These are phyloP conservation scores for Dunaliella primolecta DNA, from an alignment of 139 green algal genomes.

Conservation along the genomic window DNA sequence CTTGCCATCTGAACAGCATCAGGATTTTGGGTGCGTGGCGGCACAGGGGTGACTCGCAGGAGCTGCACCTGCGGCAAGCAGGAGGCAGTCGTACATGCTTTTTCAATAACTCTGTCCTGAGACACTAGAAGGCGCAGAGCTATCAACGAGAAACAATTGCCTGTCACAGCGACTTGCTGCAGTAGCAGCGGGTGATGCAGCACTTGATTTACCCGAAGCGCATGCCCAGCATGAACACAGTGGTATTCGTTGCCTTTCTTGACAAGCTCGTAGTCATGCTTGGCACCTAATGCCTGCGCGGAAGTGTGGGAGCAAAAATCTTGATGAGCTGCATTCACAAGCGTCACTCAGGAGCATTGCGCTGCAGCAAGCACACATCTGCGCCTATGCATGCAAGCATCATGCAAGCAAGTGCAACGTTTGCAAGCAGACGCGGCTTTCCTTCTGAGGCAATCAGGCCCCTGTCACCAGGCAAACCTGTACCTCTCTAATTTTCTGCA, in stretches of 20 bases:
- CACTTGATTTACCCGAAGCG: constrained; percentile 2
- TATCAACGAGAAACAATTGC: too few species aligned
- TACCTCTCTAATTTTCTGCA: too few species aligned
- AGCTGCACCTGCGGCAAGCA: neutral
- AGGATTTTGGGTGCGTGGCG: neutral
- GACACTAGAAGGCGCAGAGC: too few species aligned
- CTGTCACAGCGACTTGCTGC: too few species aligned
- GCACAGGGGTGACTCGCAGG: neutral
- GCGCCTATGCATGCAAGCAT: neutral
- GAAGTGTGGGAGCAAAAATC: neutral
- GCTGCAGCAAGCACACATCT: too few species aligned
- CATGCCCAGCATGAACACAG: neutral
- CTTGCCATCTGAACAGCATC: too few species aligned
- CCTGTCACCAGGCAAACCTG: too few species aligned
- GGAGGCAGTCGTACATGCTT: too few species aligned
- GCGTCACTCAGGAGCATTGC: too few species aligned
- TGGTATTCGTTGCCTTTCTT: constrained; percentile 15
- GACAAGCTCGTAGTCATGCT: neutral
- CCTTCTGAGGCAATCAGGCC: too few species aligned
- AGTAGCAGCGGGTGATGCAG: too few species aligned
- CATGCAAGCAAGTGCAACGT: neutral
- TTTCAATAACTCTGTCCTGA: too few species aligned
- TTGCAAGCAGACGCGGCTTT: neutral
- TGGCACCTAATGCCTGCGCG: neutral
- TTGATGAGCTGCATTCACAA: neutral